Evolutionary conservation across 2,329 filamentous ascomycete species (phyloP).

Genomic region (Penicillium sp.): DNA sequence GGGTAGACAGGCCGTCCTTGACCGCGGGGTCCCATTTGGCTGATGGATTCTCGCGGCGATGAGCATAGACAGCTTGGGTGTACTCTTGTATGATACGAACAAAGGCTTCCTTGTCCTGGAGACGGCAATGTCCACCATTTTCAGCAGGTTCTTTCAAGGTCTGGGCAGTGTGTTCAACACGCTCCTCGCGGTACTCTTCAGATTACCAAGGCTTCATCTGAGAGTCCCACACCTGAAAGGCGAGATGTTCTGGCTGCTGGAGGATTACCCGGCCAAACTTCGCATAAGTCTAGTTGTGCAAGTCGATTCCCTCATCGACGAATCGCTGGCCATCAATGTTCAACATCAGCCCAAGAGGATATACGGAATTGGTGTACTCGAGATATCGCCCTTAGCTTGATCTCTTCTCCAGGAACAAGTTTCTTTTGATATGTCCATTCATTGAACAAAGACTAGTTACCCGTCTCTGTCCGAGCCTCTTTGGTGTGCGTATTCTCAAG

Average conservation of each 20-base stretch:
- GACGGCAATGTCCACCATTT: slow-evolving; percentile 47
- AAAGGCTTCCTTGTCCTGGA: slow-evolving; percentile 52
- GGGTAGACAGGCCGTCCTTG: slow-evolving; percentile 56
- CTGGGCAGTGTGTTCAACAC: too few relatives aligned
- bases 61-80: slow-evolving; percentile 56
- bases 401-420: too few relatives aligned
- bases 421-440: too few relatives aligned
- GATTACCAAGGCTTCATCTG: slow-evolving; percentile 52
- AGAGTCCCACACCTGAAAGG: slow-evolving; percentile 67
- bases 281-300: slow-evolving; percentile 69
- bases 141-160: slow-evolving; percentile 58
- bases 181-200: slow-evolving; percentile 59
- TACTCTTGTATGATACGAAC: slow-evolving; percentile 57
- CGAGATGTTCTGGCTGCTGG: slow-evolving; percentile 57
- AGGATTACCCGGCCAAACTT: slow-evolving; percentile 65
- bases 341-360: slow-evolving; percentile 66
- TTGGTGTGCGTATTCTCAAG: background rate
- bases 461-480: background rate
- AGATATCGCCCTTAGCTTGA: too few relatives aligned
- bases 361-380: slow-evolving; percentile 67
- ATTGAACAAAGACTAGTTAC: background rate
- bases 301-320: slow-evolving; percentile 66
- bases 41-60: slow-evolving; percentile 6
- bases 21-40: slow-evolving; percentile 60
- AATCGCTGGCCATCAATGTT: slow-evolving; percentile 62